phyloP scores from a whole-genome alignment of 1,284 basidiomycete genomes.

The Austroboletus sp. region DNA sequence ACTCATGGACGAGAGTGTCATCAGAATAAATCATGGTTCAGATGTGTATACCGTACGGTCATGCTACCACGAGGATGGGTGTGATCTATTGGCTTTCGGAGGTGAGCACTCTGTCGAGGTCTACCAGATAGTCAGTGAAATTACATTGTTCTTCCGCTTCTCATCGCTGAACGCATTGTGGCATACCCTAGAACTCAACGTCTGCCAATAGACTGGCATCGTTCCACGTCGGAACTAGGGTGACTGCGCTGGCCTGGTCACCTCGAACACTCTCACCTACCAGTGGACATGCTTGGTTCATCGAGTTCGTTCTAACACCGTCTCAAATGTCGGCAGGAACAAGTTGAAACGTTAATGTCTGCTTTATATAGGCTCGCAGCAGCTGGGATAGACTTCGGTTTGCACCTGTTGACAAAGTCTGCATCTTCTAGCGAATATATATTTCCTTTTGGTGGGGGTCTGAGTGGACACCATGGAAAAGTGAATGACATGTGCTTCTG shows the following conservation, averaged over 20 bases:
- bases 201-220: slow-evolving; percentile 51
- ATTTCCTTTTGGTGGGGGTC: slow-evolving; percentile 66
- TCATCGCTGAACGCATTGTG: slow-evolving; percentile 10
- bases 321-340: background rate
- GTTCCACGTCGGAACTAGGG: slow-evolving; percentile 64
- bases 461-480: slow-evolving; percentile 68
- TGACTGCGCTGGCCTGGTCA: slow-evolving; percentile 75
- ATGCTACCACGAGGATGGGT: slow-evolving; percentile 55
- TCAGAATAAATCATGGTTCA: slow-evolving; percentile 51
- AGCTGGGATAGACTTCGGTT: slow-evolving; percentile 59
- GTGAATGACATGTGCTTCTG: slow-evolving; percentile 72
- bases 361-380: slow-evolving; percentile 49
- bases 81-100: slow-evolving; percentile 63
- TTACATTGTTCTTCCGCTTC: slow-evolving; percentile 3
- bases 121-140: slow-evolving; percentile 49
- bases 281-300: slow-evolving; percentile 54
- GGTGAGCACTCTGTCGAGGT: slow-evolving; percentile 66
- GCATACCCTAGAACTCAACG: slow-evolving; percentile 32
- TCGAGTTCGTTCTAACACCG: slow-evolving; percentile 51
- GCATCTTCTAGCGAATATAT: slow-evolving; percentile 45
- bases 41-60: slow-evolving; percentile 56
- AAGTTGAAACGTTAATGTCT: slow-evolving; percentile 1
- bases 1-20: slow-evolving; percentile 39
- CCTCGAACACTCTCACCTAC: slow-evolving; percentile 59
- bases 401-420: slow-evolving; percentile 61